Conservation (phyloP, 768 basidiomycete species). For the Mycena indigotica region DNA sequence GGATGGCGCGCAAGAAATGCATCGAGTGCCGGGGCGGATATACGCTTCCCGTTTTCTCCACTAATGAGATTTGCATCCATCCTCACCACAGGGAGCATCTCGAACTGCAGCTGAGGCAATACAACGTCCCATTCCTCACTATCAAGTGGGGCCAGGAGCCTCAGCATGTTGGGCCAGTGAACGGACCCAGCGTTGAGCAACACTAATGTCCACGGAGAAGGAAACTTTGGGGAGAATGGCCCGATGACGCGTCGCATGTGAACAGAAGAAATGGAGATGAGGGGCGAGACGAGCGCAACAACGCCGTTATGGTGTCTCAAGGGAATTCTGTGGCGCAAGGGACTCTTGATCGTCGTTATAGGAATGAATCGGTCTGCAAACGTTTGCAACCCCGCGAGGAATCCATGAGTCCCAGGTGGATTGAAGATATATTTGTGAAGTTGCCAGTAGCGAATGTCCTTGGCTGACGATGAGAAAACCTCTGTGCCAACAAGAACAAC, state of each 20-base stretch:
- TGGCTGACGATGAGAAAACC: slow-evolving; percentile 13
- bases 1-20: slow-evolving; percentile 16
- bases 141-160: slow-evolving; percentile 9
- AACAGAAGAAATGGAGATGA: slow-evolving; percentile 18
- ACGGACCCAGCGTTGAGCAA: slow-evolving; percentile 3
- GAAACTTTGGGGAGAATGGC: slow-evolving; percentile 2
- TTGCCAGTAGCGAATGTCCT: slow-evolving; percentile 15
- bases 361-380: not conserved
- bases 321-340: slow-evolving; percentile 6
- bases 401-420: not conserved
- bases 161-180: slow-evolving; percentile 14
- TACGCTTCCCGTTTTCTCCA: not conserved
- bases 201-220: slow-evolving; percentile 12
- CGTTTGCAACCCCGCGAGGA: slow-evolving; percentile 1
- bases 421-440: slow-evolving; percentile 17
- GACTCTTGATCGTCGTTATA: not conserved
- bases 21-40: slow-evolving; percentile 13
- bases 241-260: slow-evolving; percentile 6
- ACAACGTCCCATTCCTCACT: slow-evolving; percentile 17
- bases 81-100: slow-evolving; percentile 7
- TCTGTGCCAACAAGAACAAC: slow-evolving; percentile 19
- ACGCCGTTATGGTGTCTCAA: slow-evolving; percentile 16
- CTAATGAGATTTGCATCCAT: slow-evolving; percentile 3
- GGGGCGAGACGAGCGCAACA: slow-evolving; percentile 7
- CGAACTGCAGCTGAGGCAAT: slow-evolving; percentile 10